These are phyloP conservation scores for Penicillium soppii DNA, from an alignment of 495 filamentous ascomycete genomes.

Conservation along the genomic window DNA sequence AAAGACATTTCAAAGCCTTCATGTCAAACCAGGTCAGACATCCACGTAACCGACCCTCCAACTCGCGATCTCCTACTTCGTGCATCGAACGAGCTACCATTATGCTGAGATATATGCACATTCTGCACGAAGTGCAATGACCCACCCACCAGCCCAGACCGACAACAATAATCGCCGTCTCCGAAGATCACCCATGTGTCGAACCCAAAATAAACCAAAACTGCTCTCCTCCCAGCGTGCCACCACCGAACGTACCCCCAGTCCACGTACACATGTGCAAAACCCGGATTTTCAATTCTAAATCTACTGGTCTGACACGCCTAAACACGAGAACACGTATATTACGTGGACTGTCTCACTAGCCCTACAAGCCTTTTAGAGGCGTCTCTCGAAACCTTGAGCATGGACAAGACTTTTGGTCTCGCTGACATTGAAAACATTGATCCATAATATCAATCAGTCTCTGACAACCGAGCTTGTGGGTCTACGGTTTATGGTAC, in stretches of 20 bases:
- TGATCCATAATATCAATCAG: too few relatives aligned
- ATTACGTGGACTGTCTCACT: too few relatives aligned
- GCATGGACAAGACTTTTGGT: neutral
- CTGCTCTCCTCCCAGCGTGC: neutral
- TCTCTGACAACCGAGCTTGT: neutral
- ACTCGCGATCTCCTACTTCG: neutral
- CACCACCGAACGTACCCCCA: neutral
- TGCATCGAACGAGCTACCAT: neutral
- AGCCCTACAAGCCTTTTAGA: neutral
- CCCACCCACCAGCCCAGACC: neutral
- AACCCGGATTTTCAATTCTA: too few relatives aligned
- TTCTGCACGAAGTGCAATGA: neutral
- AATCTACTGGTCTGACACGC: too few relatives aligned
- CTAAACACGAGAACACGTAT: too few relatives aligned
- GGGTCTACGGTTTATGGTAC: too few relatives aligned
- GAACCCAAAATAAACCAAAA: neutral
- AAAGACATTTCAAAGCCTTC: too few relatives aligned
- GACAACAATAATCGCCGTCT: too few relatives aligned
- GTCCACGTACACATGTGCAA: neutral
- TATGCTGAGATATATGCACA: neutral
- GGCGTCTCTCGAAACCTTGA: neutral
- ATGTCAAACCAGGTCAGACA: too few relatives aligned
- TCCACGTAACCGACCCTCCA: neutral
- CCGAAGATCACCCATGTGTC: neutral
- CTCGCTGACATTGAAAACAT: too few relatives aligned